Evolutionary conservation across 805 yeast genomes (phyloP).

Genomic region (Suhomyces sp.): DNA sequence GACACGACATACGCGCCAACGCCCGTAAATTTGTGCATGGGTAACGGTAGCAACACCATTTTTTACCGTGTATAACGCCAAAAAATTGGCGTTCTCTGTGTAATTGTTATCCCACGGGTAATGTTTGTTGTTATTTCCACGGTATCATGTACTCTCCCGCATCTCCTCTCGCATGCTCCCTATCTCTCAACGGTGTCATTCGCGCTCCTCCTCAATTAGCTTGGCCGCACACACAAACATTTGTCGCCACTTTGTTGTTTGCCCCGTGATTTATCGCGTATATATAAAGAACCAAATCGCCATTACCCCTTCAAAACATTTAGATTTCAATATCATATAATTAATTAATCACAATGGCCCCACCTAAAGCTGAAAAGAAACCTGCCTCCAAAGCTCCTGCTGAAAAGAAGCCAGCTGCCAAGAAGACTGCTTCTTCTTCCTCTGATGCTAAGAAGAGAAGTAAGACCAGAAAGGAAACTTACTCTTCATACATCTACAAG

Average conservation of each 20-base stretch:
- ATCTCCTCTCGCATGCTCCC: slow-evolving; percentile 1
- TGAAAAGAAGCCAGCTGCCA: slow-evolving; percentile 88
- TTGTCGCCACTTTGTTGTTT: not conserved
- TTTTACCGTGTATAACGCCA: not conserved
- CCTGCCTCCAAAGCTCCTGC: slow-evolving; percentile 97
- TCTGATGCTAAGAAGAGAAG: slow-evolving; percentile 86
- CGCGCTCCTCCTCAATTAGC: not conserved
- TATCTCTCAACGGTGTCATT: not conserved
- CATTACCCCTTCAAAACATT: slow-evolving; percentile 1
- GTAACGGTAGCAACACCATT: not conserved
- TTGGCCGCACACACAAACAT: not conserved
- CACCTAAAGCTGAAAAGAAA: slow-evolving; percentile 57
- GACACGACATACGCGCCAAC: slow-evolving; percentile 1
- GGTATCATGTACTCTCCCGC: slow-evolving; percentile 1
- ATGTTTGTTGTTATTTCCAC: not conserved
- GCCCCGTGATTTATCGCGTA: slow-evolving; percentile 4
- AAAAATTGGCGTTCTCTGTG: not conserved
- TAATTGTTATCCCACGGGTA: not conserved
- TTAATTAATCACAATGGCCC: slow-evolving; percentile 16
- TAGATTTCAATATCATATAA: not conserved
- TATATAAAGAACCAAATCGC: slow-evolving; percentile 3
- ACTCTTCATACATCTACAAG: slow-evolving; percentile 97
- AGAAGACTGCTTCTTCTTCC: slow-evolving; percentile 81
- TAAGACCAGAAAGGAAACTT: slow-evolving; percentile 96
- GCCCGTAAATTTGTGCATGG: not conserved